A percentile compares a stretch with the other conserved stretches of the same genome.
phyloP scores from a whole-genome alignment of 2,329 filamentous ascomycete genomes.

The Claviceps paspali region DNA sequence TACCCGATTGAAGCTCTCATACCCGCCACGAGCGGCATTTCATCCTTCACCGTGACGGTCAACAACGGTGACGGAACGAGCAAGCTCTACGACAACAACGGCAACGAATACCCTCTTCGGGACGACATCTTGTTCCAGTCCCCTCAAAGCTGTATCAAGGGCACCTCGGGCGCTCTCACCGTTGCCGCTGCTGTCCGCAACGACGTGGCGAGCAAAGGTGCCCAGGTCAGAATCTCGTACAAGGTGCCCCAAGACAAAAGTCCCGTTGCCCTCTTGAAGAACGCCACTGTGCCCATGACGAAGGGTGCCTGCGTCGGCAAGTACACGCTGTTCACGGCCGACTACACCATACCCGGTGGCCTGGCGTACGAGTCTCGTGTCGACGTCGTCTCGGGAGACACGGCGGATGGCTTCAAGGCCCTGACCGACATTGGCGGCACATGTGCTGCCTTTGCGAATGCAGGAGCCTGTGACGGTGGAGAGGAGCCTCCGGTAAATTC shows the following conservation, averaged over 20 bases:
- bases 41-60: constrained; percentile 41
- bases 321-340: constrained; percentile 32
- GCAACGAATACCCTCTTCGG: constrained; percentile 35
- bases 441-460: constrained; percentile 26
- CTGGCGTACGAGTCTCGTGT: constrained; percentile 29
- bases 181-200: constrained; percentile 34
- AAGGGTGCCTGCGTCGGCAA: constrained; percentile 28
- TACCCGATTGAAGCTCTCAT: constrained; percentile 36
- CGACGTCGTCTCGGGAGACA: constrained; percentile 27
- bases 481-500: constrained; percentile 8
- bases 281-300: constrained; percentile 22
- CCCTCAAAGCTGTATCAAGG: constrained; percentile 39
- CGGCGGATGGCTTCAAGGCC: constrained; percentile 33
- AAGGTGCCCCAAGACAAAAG: constrained; percentile 24
- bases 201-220: constrained; percentile 26
- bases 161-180: constrained; percentile 26
- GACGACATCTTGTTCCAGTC: constrained; percentile 40
- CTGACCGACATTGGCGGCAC: constrained; percentile 27
- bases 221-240: constrained; percentile 27
- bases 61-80: constrained; percentile 31
- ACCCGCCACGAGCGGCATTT: constrained; percentile 41
- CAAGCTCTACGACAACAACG: constrained; percentile 39
- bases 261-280: constrained; percentile 26
- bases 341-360: constrained; percentile 28
- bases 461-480: constrained; percentile 14